Percentiles rank a stretch among this genome's conserved stretches.
These are phyloP conservation scores for Metschnikowia gelsemii DNA, from an alignment of 805 yeast species.

Conservation along the genomic window DNA sequence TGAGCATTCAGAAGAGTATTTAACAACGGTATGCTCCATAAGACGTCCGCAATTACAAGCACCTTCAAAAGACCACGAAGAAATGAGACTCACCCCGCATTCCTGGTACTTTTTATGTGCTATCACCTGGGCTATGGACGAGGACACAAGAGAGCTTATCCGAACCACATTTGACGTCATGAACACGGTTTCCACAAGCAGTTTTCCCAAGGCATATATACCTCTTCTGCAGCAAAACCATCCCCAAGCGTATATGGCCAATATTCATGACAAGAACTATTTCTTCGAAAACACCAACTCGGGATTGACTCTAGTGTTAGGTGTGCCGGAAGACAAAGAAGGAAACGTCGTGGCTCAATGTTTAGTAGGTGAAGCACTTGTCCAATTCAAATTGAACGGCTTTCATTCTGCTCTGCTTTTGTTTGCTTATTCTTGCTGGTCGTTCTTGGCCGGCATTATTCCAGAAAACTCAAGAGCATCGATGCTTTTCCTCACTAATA, in stretches of 20 bases:
- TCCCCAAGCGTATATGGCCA: neutral
- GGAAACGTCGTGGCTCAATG: neutral
- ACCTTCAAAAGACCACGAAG: too few species aligned
- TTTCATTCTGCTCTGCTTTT: conserved; percentile 1
- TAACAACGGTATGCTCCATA: too few species aligned
- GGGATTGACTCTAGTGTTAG: neutral
- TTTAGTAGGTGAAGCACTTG: conserved; percentile 1
- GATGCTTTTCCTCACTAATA: conserved; percentile 1
- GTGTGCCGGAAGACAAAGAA: neutral
- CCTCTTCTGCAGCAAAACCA: too few species aligned
- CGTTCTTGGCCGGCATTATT: neutral
- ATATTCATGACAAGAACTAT: neutral
- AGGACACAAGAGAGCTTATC: conserved; percentile 1
- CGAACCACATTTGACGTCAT: conserved; percentile 5
- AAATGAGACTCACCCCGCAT: too few species aligned
- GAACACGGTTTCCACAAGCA: neutral
- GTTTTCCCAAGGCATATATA: too few species aligned
- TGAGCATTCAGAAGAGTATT: too few species aligned
- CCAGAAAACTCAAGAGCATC: neutral
- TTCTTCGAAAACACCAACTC: neutral
- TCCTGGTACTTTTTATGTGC: neutral
- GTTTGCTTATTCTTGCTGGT: conserved; percentile 2
- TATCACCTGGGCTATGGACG: neutral
- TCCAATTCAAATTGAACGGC: neutral
- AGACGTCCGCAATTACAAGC: too few species aligned